Evolutionary conservation across 192 early-diverging fungal species (phyloP).

Genomic region (Coemansia pectinata): DNA sequence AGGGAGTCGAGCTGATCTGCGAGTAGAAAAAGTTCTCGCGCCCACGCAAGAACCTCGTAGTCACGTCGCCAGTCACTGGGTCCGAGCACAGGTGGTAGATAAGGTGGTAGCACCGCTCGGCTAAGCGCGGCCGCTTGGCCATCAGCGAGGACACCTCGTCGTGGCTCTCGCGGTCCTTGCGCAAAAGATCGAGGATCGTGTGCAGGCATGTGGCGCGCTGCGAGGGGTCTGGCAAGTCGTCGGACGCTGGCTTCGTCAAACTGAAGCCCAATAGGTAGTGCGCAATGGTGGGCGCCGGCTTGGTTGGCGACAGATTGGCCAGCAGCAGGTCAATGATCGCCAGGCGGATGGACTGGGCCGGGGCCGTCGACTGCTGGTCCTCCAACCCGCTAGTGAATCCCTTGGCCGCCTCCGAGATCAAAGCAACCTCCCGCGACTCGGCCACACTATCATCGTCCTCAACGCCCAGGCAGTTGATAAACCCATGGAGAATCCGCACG

Average conservation of each 20-base stretch:
- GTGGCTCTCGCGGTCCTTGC: constrained; percentile 44
- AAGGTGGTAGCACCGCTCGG: constrained; percentile 87
- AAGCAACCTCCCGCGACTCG: constrained; percentile 46
- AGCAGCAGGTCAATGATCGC: constrained; percentile 86
- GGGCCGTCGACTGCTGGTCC: constrained; percentile 23
- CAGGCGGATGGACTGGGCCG: constrained; percentile 67
- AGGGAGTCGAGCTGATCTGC: constrained; percentile 56
- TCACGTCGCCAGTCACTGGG: constrained; percentile 64
- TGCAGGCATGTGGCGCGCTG: constrained; percentile 63
- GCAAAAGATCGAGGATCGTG: constrained; percentile 63
- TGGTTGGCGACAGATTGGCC: constrained; percentile 62
- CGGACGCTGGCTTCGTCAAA: constrained; percentile 43
- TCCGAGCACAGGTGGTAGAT: constrained; percentile 80
- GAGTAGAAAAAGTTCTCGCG: constrained; percentile 75
- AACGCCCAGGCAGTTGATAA: constrained; percentile 71
- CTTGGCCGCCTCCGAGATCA: constrained; percentile 33
- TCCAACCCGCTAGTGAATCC: constrained; percentile 53
- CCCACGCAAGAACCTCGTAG: constrained; percentile 78
- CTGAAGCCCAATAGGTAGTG: constrained; percentile 91
- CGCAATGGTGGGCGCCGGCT: constrained; percentile 71
- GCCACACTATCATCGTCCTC: constrained; percentile 54
- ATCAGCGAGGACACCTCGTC: constrained; percentile 55
- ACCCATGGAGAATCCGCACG: constrained; percentile 74
- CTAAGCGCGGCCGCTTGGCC: constrained; percentile 72
- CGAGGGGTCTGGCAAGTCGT: constrained; percentile 42